phyloP scores from a whole-genome alignment of 495 filamentous ascomycete genomes.

The Lepraria neglecta region DNA sequence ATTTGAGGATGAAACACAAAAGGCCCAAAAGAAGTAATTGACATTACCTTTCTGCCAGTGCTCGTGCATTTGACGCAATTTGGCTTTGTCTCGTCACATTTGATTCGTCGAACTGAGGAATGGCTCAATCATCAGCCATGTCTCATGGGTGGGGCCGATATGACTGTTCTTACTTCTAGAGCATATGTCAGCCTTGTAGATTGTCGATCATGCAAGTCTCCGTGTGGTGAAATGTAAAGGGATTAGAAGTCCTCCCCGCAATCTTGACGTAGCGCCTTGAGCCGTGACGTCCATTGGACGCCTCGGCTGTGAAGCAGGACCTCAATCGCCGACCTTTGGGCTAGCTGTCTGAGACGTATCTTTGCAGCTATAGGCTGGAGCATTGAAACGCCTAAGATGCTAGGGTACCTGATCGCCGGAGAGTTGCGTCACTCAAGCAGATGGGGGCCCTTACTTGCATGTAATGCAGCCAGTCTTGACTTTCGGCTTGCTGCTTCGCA shows the following conservation, averaged over 20 bases:
- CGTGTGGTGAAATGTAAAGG: background rate
- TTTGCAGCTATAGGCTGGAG: no score
- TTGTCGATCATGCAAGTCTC: background rate
- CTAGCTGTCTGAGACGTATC: no score
- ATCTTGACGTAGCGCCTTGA: no score
- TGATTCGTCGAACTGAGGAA: conserved; percentile 42
- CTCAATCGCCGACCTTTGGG: no score
- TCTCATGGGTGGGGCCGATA: background rate
- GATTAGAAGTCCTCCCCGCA: no score
- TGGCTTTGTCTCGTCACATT: conserved; percentile 53
- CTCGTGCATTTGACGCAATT: conserved; percentile 40
- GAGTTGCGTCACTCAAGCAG: background rate
- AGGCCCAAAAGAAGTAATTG: conserved; percentile 14
- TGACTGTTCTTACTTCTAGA: conserved; percentile 20
- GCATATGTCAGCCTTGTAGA: background rate
- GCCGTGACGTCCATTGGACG: no score
- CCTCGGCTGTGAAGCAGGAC: no score
- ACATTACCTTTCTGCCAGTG: conserved; percentile 40
- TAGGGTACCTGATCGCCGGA: no score
- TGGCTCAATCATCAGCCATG: conserved; percentile 2
- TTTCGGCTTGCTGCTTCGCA: conserved; percentile 25
- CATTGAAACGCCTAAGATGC: no score
- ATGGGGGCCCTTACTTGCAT: conserved; percentile 36
- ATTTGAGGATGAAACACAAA: background rate
- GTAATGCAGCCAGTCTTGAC: conserved; percentile 44